Percentiles rank a stretch among this genome's conserved stretches.
These are phyloP conservation scores for Naganishia randhawae DNA, from an alignment of 768 basidiomycete genomes.

Conservation along the genomic window DNA sequence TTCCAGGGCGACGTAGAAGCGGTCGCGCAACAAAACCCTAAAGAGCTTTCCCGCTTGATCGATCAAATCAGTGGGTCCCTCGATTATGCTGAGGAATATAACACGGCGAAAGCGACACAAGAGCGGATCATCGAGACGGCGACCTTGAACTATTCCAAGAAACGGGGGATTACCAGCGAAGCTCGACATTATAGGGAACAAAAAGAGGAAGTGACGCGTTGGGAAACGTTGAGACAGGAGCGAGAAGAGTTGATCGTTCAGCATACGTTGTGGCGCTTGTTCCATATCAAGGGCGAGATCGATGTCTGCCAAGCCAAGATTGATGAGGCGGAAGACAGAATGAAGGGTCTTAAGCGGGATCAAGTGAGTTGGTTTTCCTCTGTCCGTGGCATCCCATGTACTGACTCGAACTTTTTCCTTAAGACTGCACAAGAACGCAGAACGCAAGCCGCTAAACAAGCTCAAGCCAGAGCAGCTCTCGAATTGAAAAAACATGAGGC, in stretches of 20 bases:
- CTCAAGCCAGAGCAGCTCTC: conserved; percentile 73
- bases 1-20: conserved; percentile 99
- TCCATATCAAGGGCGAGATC: conserved; percentile 80
- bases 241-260: conserved; percentile 76
- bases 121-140: conserved; percentile 90
- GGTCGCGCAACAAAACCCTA: conserved; percentile 88
- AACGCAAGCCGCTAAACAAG: conserved; percentile 68
- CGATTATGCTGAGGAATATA: conserved; percentile 82
- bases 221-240: conserved; percentile 71
- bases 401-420: neutral
- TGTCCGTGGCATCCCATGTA: neutral
- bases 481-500: conserved; percentile 78
- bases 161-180: conserved; percentile 87
- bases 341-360: conserved; percentile 65
- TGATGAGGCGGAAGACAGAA: conserved; percentile 66
- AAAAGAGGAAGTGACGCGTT: conserved; percentile 84
- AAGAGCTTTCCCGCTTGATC: conserved; percentile 80
- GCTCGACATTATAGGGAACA: conserved; percentile 98
- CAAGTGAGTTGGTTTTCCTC: conserved; percentile 52
- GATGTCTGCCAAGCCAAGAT: conserved; percentile 67
- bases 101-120: conserved; percentile 78
- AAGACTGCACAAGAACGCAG: conserved; percentile 57
- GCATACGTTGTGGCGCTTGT: conserved; percentile 81
- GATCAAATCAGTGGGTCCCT: conserved; percentile 94
- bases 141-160: conserved; percentile 89